Conservation (phyloP, 176 grass and related monocot species). For the Olyra latifolia region DNA sequence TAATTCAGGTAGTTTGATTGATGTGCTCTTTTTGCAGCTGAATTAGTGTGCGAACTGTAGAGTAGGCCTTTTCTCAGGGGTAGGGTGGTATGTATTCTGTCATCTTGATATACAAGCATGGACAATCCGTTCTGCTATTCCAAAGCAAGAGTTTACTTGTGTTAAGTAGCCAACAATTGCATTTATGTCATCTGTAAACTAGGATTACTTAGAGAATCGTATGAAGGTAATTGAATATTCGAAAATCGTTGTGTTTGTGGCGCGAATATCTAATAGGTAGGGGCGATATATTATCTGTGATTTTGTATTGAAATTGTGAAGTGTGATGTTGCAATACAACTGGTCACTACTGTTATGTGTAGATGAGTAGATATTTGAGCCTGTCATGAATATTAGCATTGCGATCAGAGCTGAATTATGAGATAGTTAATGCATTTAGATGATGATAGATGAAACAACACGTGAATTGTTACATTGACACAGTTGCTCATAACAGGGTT, state of each 20-base stretch:
- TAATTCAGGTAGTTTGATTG: constrained; percentile 25
- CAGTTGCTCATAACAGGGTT: not conserved
- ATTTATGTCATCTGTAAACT: constrained; percentile 13
- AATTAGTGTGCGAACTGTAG: not conserved
- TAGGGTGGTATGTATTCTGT: not conserved
- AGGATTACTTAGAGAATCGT: constrained; percentile 3
- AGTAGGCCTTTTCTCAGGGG: not conserved
- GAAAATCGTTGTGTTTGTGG: not conserved
- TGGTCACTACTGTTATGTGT: not conserved
- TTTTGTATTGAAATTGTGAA: not conserved
- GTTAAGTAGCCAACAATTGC: not conserved
- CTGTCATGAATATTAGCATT: not conserved
- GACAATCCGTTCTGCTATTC: not conserved
- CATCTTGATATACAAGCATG: not conserved
- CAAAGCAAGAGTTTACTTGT: constrained; percentile 12
- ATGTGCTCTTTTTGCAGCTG: not conserved
- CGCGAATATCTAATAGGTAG: not conserved
- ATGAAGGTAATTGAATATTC: not conserved
- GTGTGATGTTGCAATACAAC: not conserved
- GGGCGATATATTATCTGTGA: not conserved
- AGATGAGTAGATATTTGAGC: constrained; percentile 9
- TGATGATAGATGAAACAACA: not conserved
- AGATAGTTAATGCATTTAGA: constrained; percentile 7
- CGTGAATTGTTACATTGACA: not conserved
- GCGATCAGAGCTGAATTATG: not conserved